Conservation (phyloP, 2,329 filamentous ascomycete species). For the Lasiodiplodia sp. region DNA sequence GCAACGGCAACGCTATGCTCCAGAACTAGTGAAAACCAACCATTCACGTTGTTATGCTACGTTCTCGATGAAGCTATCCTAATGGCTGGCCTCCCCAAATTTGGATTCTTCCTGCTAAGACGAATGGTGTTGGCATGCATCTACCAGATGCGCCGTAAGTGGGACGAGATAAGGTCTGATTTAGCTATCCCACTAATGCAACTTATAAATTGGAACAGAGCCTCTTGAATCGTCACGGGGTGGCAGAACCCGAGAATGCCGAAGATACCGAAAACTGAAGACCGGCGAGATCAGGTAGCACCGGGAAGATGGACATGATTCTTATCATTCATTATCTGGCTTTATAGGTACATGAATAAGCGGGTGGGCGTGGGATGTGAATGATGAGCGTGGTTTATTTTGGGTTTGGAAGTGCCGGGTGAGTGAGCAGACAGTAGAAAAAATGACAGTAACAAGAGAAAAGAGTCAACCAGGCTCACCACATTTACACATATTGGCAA, state of each 20-base stretch:
- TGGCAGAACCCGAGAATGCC: neutral
- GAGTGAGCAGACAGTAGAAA: too few species aligned
- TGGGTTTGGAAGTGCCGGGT: too few species aligned
- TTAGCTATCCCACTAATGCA: neutral
- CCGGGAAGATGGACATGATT: neutral
- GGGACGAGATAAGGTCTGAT: neutral
- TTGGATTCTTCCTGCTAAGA: too few species aligned
- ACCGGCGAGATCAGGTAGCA: neutral
- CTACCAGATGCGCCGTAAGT: neutral
- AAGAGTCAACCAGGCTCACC: too few species aligned
- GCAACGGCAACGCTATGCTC: too few species aligned
- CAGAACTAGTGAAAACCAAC: too few species aligned
- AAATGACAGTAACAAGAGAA: too few species aligned
- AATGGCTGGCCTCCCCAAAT: too few species aligned
- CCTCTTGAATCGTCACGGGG: neutral
- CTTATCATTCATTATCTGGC: neutral
- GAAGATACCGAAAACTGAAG: constrained; percentile 1
- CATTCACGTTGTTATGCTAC: too few species aligned
- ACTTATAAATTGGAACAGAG: neutral
- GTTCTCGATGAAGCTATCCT: neutral
- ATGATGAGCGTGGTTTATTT: neutral
- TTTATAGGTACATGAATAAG: neutral
- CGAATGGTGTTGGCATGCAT: neutral
- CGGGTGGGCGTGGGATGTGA: neutral
- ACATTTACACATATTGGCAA: too few species aligned